Evolutionary conservation across 192 early-diverging fungal genomes (phyloP), one percentile per base, ranked within the genome.

Genomic region (Phlyctochytrium planicorne): DNA sequence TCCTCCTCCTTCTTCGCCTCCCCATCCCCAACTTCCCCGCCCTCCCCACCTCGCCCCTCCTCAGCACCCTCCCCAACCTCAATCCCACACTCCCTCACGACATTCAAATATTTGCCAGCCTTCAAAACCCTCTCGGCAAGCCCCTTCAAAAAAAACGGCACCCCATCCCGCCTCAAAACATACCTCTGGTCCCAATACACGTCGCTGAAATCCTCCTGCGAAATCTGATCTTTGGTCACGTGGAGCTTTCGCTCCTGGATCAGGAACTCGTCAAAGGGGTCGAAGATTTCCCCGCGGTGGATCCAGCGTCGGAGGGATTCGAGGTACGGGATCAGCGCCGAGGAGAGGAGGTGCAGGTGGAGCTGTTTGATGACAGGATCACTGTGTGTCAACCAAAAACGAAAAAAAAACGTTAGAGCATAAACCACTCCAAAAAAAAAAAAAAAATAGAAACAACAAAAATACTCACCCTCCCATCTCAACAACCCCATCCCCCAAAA

Each of bases 81-180:
- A 3, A 85, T 82, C n/a, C 88, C 88, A 71, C 91, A 96, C 62
- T 93, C 93, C 0, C 91, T 79, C 27, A 98, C 80, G 1, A 97
- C 94, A 73, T 99, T 98, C 52, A 97, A 74, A 70, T 99, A 98
- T 74, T 95, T 95, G 36, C 97, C 97, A 0, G 95, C 91, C 23
- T 89, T 75, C 64, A 99, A 71, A 55, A 98, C 90, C 74, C 94
- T 94, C 2, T 82, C 82, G 25, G 89, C 82, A 23, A 89, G 82
- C 14, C 52, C 52, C 2, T 85, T 85, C 47, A 99, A 75, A 52
- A 96, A 98, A 0, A 69, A 76, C 0, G 97, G 97, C 0, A 94
- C 80, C 4, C 60, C 68, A 31, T 81, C 85, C 2, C 59, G 77
- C 2, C 88, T 75, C 20, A 93, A 72, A 3, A 86, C 86, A 70